A percentile compares a stretch with the other conserved stretches of the same genome.
phyloP scores from a whole-genome alignment of 2,329 filamentous ascomycete species.

The Hawksworthiomyces lignivorus region DNA sequence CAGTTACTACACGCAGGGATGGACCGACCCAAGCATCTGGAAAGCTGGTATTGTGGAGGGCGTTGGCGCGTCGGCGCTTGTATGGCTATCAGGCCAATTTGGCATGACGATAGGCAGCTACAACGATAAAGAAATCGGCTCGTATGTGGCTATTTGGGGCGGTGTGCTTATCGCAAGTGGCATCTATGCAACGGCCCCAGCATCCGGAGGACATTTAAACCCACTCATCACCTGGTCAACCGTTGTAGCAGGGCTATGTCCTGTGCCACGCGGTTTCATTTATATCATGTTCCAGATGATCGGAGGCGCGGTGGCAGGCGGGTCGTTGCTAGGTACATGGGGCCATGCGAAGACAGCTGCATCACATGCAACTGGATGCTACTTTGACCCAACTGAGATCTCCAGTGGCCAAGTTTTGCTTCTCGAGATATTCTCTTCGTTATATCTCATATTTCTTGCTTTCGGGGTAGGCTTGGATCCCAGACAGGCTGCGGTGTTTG shows the following conservation, averaged over 20 bases:
- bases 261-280: constrained; percentile 37
- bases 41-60: constrained; percentile 23
- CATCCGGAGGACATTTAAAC: constrained; percentile 45
- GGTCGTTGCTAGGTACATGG: constrained; percentile 29
- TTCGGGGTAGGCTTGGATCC: constrained; percentile 48
- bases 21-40: constrained; percentile 20
- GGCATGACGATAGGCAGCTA: constrained; percentile 23
- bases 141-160: constrained; percentile 37
- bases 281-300: constrained; percentile 38
- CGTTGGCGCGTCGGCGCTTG: constrained; percentile 21
- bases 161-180: constrained; percentile 35
- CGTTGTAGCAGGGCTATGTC: constrained; percentile 41
- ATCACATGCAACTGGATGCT: constrained; percentile 16
- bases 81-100: constrained; percentile 25
- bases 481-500: constrained; percentile 39
- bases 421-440: constrained; percentile 37
- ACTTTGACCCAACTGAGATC: no score
- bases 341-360: constrained; percentile 14
- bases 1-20: constrained; percentile 20
- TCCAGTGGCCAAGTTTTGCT: constrained; percentile 33
- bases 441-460: constrained; percentile 36
- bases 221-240: constrained; percentile 46
- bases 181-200: constrained; percentile 40
- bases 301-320: constrained; percentile 37
- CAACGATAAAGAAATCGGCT: constrained; percentile 19